Conservation (phyloP, 208 protist genomes). For the Acanthamoeba quina region DNA sequence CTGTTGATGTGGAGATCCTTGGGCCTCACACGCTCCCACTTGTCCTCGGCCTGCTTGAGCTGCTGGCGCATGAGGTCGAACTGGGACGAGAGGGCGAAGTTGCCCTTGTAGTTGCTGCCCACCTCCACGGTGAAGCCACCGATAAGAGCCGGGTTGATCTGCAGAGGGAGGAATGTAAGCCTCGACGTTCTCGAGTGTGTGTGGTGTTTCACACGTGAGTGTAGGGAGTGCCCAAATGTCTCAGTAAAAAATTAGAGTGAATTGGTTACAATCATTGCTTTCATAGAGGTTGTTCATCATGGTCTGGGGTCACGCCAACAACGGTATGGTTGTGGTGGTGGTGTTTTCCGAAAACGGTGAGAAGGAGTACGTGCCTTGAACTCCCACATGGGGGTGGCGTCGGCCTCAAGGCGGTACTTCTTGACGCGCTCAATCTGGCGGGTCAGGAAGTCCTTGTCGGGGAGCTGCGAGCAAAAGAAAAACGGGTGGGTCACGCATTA, state of each 20-base stretch:
- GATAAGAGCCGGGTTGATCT: constrained; percentile 33
- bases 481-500: too few relatives aligned
- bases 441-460: constrained; percentile 50
- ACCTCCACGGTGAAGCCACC: constrained; percentile 51
- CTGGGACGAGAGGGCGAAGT: constrained; percentile 13
- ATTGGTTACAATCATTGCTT: constrained; percentile 19
- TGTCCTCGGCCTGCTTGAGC: constrained; percentile 42
- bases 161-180: too few relatives aligned
- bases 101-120: constrained; percentile 28
- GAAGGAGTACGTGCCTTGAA: neutral
- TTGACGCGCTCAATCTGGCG: constrained; percentile 50
- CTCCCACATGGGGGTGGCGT: constrained; percentile 10
- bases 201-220: too few relatives aligned
- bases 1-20: neutral
- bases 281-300: neutral
- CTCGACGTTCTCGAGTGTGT: too few relatives aligned
- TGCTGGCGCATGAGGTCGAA: constrained; percentile 45
- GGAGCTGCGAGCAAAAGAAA: too few relatives aligned
- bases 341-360: too few relatives aligned
- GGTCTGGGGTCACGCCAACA: neutral
- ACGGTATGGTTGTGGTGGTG: too few relatives aligned
- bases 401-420: constrained; percentile 36
- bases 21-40: constrained; percentile 2
- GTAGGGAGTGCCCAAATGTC: neutral
- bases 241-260: constrained; percentile 53